Base-by-base conservation (phyloP, 306 rosid genomes). In the Luffa acutangula region DNA sequence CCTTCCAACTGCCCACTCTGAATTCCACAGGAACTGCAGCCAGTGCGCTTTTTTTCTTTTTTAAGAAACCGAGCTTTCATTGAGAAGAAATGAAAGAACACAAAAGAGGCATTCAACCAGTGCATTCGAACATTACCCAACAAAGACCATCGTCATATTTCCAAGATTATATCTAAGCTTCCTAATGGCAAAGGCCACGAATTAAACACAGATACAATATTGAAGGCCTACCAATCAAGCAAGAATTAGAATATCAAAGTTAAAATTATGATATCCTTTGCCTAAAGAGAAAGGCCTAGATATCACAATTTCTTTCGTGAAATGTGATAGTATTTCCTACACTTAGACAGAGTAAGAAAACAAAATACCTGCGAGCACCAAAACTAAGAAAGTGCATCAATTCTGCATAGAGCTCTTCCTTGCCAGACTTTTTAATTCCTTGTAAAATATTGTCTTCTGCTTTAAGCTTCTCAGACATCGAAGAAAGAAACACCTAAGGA, bases 371-470 rank as follows among this genome's bases (percentile, higher is more conserved):
- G 86, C 82, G 80, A 45, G 87, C 82, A 85, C 97, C 91, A 63
- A 84, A 88, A 81, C 90, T 85, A 80, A 92, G 91, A 90, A 87
- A 92, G 87, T 88, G 92, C 80, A 92, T 82, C 83, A 95, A 82
- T 83, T 92, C 97, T 81, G 88, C 90, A 83, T 92, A 95, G 57
- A 95, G 88, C 79, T 89, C 98, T 85, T 85, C 90, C 93, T 95
- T 95, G 86, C 98, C 98, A 58, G 96, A 89, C 84, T 85, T 95
- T 86, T 83, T 87, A 78, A 95, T 89, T 83, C 82, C 91, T 81
- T 84, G 90, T 76, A 87, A 78, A 81, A 90, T 80, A 45, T 79
- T 85, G 64, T 92, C 97, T 57, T 88, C 90, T 69, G 82, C 90
- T 73, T 84, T 86, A 62, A 95, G 84, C 83, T 89, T 91, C 75